Percentiles rank a stretch among this genome's conserved stretches.
Conservation (phyloP, 2,329 filamentous ascomycete genomes). For the Penicillium sp. region DNA sequence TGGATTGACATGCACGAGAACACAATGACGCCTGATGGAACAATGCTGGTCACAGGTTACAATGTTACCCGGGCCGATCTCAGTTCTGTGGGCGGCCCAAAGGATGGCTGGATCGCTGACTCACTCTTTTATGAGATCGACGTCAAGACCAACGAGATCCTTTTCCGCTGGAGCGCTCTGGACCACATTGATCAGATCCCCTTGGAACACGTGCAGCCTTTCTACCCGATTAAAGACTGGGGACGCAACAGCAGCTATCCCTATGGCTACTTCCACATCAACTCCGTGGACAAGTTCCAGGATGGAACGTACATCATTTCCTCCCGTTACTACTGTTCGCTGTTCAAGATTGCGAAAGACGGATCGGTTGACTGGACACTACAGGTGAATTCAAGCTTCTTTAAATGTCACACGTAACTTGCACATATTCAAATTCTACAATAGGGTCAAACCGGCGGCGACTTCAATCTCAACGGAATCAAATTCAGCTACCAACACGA, state of each 20-base stretch:
- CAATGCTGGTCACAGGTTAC: constrained; percentile 23
- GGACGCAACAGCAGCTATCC: constrained; percentile 13
- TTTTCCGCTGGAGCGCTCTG: constrained; percentile 25
- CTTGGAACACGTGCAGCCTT: constrained; percentile 9
- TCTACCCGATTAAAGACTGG: constrained; percentile 8
- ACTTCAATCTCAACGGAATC: constrained; percentile 16
- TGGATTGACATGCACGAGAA: constrained; percentile 26
- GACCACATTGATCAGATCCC: constrained; percentile 20
- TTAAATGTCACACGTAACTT: too few relatives aligned
- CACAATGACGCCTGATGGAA: constrained; percentile 20
- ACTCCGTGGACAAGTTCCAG: constrained; percentile 15
- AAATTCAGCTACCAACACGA: constrained; percentile 27
- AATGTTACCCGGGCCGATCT: constrained; percentile 24
- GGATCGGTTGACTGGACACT: constrained; percentile 9
- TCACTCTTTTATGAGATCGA: constrained; percentile 26
- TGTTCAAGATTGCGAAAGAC: constrained; percentile 4
- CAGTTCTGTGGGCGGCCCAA: constrained; percentile 21
- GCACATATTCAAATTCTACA: not conserved
- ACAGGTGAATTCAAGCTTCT: constrained; percentile 10
- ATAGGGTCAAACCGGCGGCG: constrained; percentile 21
- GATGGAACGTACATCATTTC: constrained; percentile 1
- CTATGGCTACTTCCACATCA: constrained; percentile 21
- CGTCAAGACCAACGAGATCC: constrained; percentile 21
- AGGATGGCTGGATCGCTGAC: constrained; percentile 24
- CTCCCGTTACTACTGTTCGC: not conserved